phyloP scores from a whole-genome alignment of 768 basidiomycete genomes.

The Lepiota subincarnata region DNA sequence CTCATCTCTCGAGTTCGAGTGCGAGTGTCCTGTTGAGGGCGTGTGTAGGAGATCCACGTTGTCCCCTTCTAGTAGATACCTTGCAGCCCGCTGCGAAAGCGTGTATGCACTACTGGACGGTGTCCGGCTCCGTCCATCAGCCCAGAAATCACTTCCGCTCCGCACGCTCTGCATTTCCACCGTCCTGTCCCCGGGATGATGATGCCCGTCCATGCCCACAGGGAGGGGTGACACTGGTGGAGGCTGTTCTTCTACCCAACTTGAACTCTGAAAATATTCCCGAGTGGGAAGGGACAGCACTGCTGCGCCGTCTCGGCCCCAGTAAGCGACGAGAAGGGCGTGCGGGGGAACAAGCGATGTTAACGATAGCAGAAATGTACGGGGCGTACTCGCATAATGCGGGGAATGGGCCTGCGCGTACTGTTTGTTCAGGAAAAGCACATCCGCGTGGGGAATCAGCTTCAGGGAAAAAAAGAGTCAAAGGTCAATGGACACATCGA shows the following conservation, averaged over 20 bases:
- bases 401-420: constrained; percentile 64
- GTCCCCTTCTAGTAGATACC: constrained; percentile 21
- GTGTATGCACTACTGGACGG: constrained; percentile 57
- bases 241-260: constrained; percentile 62
- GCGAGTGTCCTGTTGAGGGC: constrained; percentile 16
- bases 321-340: constrained; percentile 76
- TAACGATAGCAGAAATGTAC: constrained; percentile 73
- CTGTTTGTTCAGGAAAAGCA: constrained; percentile 73
- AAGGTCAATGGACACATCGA: background rate
- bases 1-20: constrained; percentile 27
- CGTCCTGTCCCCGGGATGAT: constrained; percentile 15
- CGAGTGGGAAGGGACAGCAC: constrained; percentile 76
- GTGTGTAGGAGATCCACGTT: constrained; percentile 15
- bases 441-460: constrained; percentile 81
- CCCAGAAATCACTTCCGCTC: constrained; percentile 79
- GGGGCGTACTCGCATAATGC: constrained; percentile 60
- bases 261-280: constrained; percentile 84
- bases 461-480: constrained; percentile 24
- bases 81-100: constrained; percentile 25
- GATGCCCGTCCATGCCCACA: constrained; percentile 9
- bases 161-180: constrained; percentile 40
- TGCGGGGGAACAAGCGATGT: constrained; percentile 65
- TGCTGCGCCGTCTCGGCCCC: constrained; percentile 77
- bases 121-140: constrained; percentile 50
- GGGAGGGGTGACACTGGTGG: constrained; percentile 17